A percentile compares a stretch with the other conserved stretches of the same genome.
Conservation (phyloP, 768 basidiomycete genomes). For the Austroboletus festivus region DNA sequence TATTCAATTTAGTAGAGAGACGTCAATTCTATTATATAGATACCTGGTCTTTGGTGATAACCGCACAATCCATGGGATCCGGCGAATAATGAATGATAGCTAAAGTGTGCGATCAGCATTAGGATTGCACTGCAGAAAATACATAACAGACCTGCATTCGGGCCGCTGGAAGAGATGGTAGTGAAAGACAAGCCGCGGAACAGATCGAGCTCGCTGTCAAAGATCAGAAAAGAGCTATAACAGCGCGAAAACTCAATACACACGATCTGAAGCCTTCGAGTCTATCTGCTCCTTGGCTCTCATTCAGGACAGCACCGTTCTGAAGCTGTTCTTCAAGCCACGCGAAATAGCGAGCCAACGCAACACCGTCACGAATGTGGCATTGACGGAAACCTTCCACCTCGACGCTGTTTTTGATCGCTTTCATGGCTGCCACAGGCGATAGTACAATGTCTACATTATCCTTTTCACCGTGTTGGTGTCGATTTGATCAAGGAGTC, state of each 20-base stretch:
- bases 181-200: conserved; percentile 89
- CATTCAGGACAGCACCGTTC: conserved; percentile 59
- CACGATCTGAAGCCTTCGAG: conserved; percentile 81
- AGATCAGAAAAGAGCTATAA: neutral
- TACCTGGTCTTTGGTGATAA: conserved; percentile 74
- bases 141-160: conserved; percentile 72
- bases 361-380: conserved; percentile 88
- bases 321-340: conserved; percentile 89
- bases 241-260: conserved; percentile 27
- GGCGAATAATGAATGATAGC: conserved; percentile 95
- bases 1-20: conserved; percentile 34
- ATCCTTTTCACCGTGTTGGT: conserved; percentile 36
- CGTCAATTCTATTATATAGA: neutral
- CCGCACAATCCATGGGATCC: conserved; percentile 65
- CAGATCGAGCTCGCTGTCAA: conserved; percentile 60
- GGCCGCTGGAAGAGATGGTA: conserved; percentile 90
- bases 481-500: neutral
- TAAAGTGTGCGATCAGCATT: conserved; percentile 22
- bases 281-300: conserved; percentile 76
- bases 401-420: conserved; percentile 79
- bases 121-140: neutral
- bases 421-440: conserved; percentile 74
- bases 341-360: conserved; percentile 84
- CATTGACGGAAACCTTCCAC: conserved; percentile 85
- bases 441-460: conserved; percentile 63